Evolutionary conservation across 1,139 yeast species (phyloP), one percentile per base, ranked within the genome.

Genomic region (Yamadazyma mexicana): DNA sequence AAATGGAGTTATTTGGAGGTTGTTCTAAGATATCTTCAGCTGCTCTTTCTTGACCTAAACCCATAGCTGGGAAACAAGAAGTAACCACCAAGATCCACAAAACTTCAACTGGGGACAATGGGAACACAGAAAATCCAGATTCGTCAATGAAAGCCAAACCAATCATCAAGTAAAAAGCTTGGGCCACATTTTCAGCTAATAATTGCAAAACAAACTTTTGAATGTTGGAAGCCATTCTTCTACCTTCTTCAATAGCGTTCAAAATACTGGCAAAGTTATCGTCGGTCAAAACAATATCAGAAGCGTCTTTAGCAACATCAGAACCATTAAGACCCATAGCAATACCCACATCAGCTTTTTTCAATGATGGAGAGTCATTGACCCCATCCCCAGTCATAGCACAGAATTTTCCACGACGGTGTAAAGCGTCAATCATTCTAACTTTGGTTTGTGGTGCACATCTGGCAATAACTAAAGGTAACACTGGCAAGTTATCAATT

Each of bases 341-440:
- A 57, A 85, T 84, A 51, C 95, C 94, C 41, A 86, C 88, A 61
- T 86, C 92, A 1, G 94, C 87, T 47, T 77, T 81, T 57, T 84
- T 84, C 60, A 86, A 71, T 4, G 88, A 79, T 15, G 94, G 95
- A 3, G 92, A 84, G 59, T 86, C 94, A 57, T 86, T 86, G 38
- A 85, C 91, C 50, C 94, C 94, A 60, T 85, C 94, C 50, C 94
- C 95, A 31, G 95, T 85, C 94, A 85, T 86, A 25, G 92, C 94
- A 49, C 83, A 81, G 55, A 80, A 83, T 48, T 79, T 79, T 15
- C 70, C 61, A 45, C 91, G 75, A 48, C 94, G 77, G 52, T 85
- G 92, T 33, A 86, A 69, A 0, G 94, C 92, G 30, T 85, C 91
- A 54, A 86, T 84, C 85, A 86, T 82, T 49, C 89, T 75, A 17